Evolutionary conservation across 108 stramenopile species (phyloP).

Genomic region (Fragilariopsis cylindrus): DNA sequence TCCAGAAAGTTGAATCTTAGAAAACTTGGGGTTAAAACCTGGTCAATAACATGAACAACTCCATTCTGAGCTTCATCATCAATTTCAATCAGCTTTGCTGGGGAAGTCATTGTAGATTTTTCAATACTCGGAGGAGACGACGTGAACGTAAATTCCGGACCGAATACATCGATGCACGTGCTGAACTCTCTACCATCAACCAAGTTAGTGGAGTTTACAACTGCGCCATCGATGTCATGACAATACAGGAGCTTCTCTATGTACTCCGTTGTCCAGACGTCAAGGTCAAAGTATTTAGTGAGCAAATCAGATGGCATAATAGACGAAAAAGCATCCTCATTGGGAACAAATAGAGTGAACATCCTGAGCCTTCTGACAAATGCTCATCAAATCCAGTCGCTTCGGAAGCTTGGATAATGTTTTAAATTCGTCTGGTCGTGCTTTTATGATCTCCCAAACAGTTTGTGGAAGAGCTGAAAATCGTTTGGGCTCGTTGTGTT

Average conservation of each 20-base stretch:
- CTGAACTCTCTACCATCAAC: background rate
- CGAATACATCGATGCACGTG: background rate
- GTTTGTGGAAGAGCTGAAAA: background rate
- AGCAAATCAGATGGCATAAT: slow-evolving; percentile 2
- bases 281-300: background rate
- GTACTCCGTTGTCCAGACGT: background rate
- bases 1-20: background rate
- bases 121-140: slow-evolving; percentile 2
- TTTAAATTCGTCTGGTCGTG: background rate
- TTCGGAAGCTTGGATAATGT: background rate
- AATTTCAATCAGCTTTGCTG: background rate
- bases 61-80: background rate
- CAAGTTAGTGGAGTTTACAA: background rate
- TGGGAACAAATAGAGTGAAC: background rate
- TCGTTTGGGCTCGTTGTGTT: background rate
- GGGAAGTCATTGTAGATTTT: background rate
- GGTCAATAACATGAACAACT: background rate
- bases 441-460: background rate
- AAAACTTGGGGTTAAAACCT: background rate
- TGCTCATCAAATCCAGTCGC: background rate
- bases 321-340: background rate
- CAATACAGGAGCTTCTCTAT: background rate
- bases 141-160: background rate
- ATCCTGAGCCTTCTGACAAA: background rate
- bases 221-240: slow-evolving; percentile 1